Conservation (phyloP, 441 rosid genomes). For the Erysimum cheiri region DNA sequence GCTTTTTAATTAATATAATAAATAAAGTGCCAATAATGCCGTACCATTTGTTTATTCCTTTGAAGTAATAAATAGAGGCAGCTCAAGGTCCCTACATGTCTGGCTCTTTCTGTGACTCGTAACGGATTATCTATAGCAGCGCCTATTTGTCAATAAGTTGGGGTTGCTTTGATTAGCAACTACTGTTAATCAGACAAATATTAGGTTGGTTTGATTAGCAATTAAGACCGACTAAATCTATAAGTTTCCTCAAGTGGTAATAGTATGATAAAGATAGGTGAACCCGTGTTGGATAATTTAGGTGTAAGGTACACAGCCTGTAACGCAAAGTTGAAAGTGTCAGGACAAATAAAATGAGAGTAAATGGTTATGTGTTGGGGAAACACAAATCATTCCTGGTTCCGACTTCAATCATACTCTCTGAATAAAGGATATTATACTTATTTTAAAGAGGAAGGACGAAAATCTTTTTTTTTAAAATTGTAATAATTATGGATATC, state of each 20-base stretch:
- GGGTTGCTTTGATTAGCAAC: slow-evolving; percentile 10
- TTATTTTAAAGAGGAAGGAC: background rate
- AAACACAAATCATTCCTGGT: slow-evolving; percentile 36
- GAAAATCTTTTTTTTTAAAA: background rate
- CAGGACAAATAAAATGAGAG: background rate
- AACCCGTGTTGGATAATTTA: background rate
- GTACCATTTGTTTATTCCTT: background rate
- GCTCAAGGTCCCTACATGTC: background rate
- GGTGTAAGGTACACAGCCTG: slow-evolving; percentile 18
- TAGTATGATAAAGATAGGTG: background rate
- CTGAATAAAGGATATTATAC: background rate
- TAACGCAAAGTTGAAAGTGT: slow-evolving; percentile 14
- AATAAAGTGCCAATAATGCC: background rate
- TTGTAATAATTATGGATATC: slow-evolving; percentile 1
- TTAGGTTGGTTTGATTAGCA: slow-evolving; percentile 23
- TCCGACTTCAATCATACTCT: slow-evolving; percentile 34
- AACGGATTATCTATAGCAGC: slow-evolving; percentile 2
- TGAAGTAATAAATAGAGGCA: background rate
- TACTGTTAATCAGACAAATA: background rate
- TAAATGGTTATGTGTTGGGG: slow-evolving; percentile 21
- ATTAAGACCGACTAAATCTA: slow-evolving; percentile 5
- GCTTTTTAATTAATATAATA: background rate
- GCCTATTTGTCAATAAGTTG: slow-evolving; percentile 5
- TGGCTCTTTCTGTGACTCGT: background rate
- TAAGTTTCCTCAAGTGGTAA: slow-evolving; percentile 7